Evolutionary conservation across 2,329 filamentous ascomycete species (phyloP), one percentile per base, ranked within the genome.

Genomic region (Fusarium denticulatum): DNA sequence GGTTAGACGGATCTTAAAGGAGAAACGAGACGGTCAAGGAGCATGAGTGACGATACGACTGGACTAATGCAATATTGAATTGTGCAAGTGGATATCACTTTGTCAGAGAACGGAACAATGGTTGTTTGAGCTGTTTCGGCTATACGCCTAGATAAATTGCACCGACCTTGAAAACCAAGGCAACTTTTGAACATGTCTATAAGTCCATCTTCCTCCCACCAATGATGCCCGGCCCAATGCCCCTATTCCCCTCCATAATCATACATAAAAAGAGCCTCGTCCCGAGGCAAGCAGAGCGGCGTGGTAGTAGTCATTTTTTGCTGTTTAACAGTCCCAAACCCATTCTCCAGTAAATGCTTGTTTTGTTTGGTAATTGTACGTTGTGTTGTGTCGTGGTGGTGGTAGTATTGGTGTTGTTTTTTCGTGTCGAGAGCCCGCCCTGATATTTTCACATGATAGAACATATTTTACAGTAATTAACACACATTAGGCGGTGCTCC

Each of bases 1-100:
- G 60, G 89, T 90, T 32, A 86, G 91, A 69, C 83, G 80, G 72
- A 82, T 83, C 72, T 79, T 93, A 71, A 85, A 84, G 68, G 79
- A 82, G 71, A 84, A 86, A 75, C 80, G 80, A 30, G 37, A 60
- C 36, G 15, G 32, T 7, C 24, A 30, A 30, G 8, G 24, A 42
- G 26, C 64, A 63, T 40, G 60, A 61, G 37, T 57, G 7, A 14
- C 26, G 6, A 47, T 22, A 43, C 13, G 11, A 24, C 7, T 34
- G 63, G 12, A 28, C 60, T 32, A 20, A 7, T 32, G 14, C 20
- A 20, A 20, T 7, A 14, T 6, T 30, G 34, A 49, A 9, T 14
- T 49, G 32, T 14, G 52, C 32, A 37, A 40, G 28, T 10, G 24
- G 20, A 22, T 50, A 49, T 43, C 46, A 62, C 55, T 40, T 59